Base-by-base conservation (phyloP, 1,139 yeast genomes). In the Debaryomyces singareniensis region DNA sequence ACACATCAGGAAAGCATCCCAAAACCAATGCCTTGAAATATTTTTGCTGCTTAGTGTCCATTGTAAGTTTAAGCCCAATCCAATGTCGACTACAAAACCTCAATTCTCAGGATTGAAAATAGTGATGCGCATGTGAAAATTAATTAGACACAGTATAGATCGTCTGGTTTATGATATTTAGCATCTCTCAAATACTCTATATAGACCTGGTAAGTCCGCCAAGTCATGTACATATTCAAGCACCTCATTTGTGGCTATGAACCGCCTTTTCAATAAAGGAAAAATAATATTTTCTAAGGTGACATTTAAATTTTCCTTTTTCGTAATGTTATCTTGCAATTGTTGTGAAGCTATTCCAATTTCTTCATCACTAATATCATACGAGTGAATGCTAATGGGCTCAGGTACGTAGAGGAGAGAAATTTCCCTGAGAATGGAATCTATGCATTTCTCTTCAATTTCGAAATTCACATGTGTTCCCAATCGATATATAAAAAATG, bases 131-230 rank as follows among this genome's bases (percentile, higher is more conserved):
- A n/a, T n/a, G n/a, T n/a, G n/a, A n/a, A n/a, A n/a, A n/a, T n/a
- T n/a, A n/a, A n/a, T n/a, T n/a, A n/a, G n/a, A n/a, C n/a, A n/a
- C n/a, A n/a, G n/a, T n/a, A n/a, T n/a, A n/a, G n/a, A n/a, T n/a
- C n/a, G n/a, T n/a, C n/a, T n/a, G n/a, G n/a, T n/a, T n/a, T n/a
- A n/a, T n/a, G 21, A 10, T 18, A 14, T 6, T 33, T 29, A 87
- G 49, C 98, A 91, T 47, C 98, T 67, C 57, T 91, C 99, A 61
- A 91, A 91, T 4, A 93, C 95, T 45, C 69, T 75, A 55, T 93
- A 93, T 32, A 93, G 58, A 0, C 95, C 95, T 1, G 97, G 97
- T 25, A 93, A 59, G 49, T 82, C 89, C 0, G 98, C 97, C 25
- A 93, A 75, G 51, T 91, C 95, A 2, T 84, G 71, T 4, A 87